Percentiles rank a stretch among this genome's conserved stretches.
Conservation (phyloP, 345 rosid genomes). For the Euphorbia peplus region DNA sequence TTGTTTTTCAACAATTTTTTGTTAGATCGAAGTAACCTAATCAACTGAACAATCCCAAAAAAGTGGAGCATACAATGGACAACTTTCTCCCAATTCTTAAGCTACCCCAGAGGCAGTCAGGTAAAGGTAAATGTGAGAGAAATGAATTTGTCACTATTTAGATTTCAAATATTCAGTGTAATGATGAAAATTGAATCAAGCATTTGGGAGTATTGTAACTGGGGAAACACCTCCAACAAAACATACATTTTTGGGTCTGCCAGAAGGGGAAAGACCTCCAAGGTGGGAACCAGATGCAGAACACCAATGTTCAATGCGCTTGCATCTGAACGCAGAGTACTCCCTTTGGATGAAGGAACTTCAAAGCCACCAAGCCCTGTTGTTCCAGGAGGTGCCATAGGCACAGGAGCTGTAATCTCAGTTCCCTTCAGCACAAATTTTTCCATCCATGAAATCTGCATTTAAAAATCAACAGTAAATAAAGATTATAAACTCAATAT, state of each 20-base stretch:
- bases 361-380: constrained; percentile 99
- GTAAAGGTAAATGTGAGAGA: not conserved
- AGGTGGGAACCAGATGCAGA: constrained; percentile 90
- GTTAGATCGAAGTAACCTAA: not conserved
- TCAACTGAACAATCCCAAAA: not conserved
- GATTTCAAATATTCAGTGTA: not conserved
- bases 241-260: constrained; percentile 77
- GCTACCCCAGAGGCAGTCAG: not conserved
- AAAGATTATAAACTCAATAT: not conserved
- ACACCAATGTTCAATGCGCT: constrained; percentile 95
- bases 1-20: not conserved
- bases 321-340: constrained; percentile 89
- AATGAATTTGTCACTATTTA: not conserved
- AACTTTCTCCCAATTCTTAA: not conserved
- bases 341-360: constrained; percentile 92
- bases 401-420: constrained; percentile 97
- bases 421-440: constrained; percentile 91
- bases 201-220: not conserved
- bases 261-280: constrained; percentile 91
- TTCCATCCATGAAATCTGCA: constrained; percentile 99
- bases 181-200: constrained; percentile 2
- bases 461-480: constrained; percentile 14
- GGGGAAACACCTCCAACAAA: not conserved
- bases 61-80: not conserved
- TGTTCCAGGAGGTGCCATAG: constrained; percentile 89